Base-by-base conservation (phyloP, 1,284 basidiomycete species). In the Trichosporon sp. region DNA sequence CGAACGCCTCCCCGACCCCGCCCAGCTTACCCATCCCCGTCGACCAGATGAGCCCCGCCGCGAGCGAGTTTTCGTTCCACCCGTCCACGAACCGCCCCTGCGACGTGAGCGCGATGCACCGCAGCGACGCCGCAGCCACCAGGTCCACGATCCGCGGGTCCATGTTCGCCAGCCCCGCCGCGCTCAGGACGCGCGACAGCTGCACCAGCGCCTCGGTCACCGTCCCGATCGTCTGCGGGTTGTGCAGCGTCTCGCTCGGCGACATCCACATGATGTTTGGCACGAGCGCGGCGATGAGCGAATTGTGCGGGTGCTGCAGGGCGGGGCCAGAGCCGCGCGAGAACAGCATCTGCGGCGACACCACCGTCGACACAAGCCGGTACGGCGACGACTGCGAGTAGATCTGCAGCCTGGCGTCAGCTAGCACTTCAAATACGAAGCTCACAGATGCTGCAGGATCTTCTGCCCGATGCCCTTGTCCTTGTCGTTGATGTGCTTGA, bases 361-460 rank as follows among this genome's bases (percentile, higher is more conserved):
- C 64, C n/a, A 75, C 64, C 12, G 29, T 32, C 67, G 75, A 73
- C 2, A 75, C 42, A 11, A 70, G 69, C 2, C 71, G 70, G 11
- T 64, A 13, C 15, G 65, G 60, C 6, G 73, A 60, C 9, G 56
- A 31, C 56, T 60, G 56, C 2, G 27, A 31, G 56, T 60, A 80
- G 3, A 73, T 25, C 32, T 77, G 73, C 1, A 81, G 62, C 4
- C 79, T 81, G 62, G 53, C 27, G 27, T 66, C 38, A 68, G 31
- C n/a, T 18, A 31, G 3, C 4, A 7, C 35, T 29, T 29, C 3
- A 11, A 31, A 13, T 13, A 42, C 12, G 1, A 44, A 18, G 5
- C 79, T 74, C 70, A 81, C 80, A 82, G 69, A 67, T 80, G 80
- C 25, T 70, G 66, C 7, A 78, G 68, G 27, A 83, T 79, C 72